Evolutionary conservation across 2,329 filamentous ascomycete genomes (phyloP).

Genomic region (Fusarium camptoceras): DNA sequence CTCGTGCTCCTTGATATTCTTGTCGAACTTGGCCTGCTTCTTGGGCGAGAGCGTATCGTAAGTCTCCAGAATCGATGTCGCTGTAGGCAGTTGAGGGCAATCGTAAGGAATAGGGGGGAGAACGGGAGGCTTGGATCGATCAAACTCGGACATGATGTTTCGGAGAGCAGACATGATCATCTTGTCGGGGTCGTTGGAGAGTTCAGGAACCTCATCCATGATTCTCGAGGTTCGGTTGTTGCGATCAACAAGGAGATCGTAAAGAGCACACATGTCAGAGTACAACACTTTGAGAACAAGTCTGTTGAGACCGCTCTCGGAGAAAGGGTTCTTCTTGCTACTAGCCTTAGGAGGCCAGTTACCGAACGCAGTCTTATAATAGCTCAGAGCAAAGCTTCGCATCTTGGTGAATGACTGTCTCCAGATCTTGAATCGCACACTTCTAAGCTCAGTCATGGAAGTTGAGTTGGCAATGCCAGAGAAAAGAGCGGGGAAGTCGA

Average conservation of each 20-base stretch:
- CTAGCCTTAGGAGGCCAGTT: slow-evolving; percentile 92
- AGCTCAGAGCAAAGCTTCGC: slow-evolving; percentile 76
- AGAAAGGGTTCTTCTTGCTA: slow-evolving; percentile 91
- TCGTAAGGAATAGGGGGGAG: slow-evolving; percentile 93
- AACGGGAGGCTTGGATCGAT: slow-evolving; percentile 88
- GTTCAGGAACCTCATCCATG: slow-evolving; percentile 72
- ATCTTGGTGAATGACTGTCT: slow-evolving; percentile 78
- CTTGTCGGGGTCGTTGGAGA: slow-evolving; percentile 68
- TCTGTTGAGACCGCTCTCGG: slow-evolving; percentile 87
- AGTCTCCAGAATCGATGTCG: slow-evolving; percentile 73
- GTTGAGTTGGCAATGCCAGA: slow-evolving; percentile 88
- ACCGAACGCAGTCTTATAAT: slow-evolving; percentile 70
- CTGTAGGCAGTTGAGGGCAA: slow-evolving; percentile 78
- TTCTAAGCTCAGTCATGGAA: slow-evolving; percentile 78
- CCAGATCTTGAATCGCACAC: slow-evolving; percentile 88
- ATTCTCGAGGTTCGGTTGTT: slow-evolving; percentile 81
- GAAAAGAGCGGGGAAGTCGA: slow-evolving; percentile 92
- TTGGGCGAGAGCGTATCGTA: slow-evolving; percentile 75
- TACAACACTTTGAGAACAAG: slow-evolving; percentile 85
- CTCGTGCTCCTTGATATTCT: slow-evolving; percentile 82
- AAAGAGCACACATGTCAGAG: slow-evolving; percentile 85
- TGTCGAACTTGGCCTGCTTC: slow-evolving; percentile 78
- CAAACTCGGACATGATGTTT: slow-evolving; percentile 86
- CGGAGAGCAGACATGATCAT: slow-evolving; percentile 77
- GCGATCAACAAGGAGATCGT: slow-evolving; percentile 89